Conservation (phyloP, 2,329 filamentous ascomycete species). For the Penicillium sp. region DNA sequence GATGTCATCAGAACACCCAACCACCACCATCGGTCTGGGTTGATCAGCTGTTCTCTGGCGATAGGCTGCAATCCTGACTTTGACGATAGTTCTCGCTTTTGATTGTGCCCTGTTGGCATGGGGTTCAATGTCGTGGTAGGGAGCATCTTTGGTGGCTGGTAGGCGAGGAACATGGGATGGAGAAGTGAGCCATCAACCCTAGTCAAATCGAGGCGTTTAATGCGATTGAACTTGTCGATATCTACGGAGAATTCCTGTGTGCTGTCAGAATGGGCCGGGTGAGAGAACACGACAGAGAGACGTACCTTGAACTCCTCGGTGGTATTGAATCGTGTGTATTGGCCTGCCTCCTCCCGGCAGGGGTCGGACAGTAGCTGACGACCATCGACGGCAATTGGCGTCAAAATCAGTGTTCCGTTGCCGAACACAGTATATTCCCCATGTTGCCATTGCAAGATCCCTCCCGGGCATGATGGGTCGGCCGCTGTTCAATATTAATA, state of each 20-base stretch:
- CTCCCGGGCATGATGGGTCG: conserved; percentile 61
- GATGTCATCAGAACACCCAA: conserved; percentile 49
- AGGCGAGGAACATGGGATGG: conserved; percentile 67
- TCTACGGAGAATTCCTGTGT: conserved; percentile 45
- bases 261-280: conserved; percentile 5
- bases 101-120: conserved; percentile 40
- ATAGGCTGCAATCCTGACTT: conserved; percentile 23
- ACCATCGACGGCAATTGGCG: conserved; percentile 65
- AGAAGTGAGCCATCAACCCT: conserved; percentile 64
- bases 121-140: conserved; percentile 67
- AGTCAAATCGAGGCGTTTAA: conserved; percentile 64
- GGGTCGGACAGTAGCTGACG: conserved; percentile 66
- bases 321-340: conserved; percentile 68
- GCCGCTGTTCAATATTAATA: conserved; percentile 46
- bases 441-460: conserved; percentile 72
- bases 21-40: conserved; percentile 51
- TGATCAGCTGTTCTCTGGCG: conserved; percentile 35
- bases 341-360: conserved; percentile 55
- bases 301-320: conserved; percentile 61
- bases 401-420: conserved; percentile 60
- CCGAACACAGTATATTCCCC: conserved; percentile 58
- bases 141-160: conserved; percentile 65
- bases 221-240: conserved; percentile 61
- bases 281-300: not conserved
- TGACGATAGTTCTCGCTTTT: conserved; percentile 21